Evolutionary conservation across 2,329 filamentous ascomycete species (phyloP), one percentile per base, ranked within the genome.

Genomic region (Drechmeria coniospora): DNA sequence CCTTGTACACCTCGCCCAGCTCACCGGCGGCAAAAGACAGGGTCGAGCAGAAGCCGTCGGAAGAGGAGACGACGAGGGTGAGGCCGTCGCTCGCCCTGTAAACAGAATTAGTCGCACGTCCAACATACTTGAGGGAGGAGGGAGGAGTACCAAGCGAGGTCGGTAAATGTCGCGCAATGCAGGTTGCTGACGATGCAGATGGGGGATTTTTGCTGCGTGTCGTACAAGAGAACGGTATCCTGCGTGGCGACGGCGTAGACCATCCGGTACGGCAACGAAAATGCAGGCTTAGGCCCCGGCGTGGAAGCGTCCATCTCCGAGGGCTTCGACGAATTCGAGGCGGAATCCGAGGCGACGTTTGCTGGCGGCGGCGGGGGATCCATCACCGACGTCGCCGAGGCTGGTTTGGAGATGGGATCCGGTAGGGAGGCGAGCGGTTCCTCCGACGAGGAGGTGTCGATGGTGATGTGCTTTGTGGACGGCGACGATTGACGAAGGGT

Each of bases 161-260:
- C 90, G 1, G 90, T 98, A 47, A 98, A 98, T 0, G 90, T 95
- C 4, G 90, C 86, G 51, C 87, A 93, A 52, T 98, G 90, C 38
- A 98, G 57, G 46, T 98, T 98, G 66, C 84, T 95, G 26, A 98
- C 87, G 21, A 95, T 68, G 48, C 84, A 93, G 20, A 98, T 62
- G 3, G 90, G 90, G 6, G 83, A 92, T 44, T 86, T 79, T 48
- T 98, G 90, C 47, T 98, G 90, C 0, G 90, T 98, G 53, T 98
- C 90, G 47, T 98, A 98, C 14, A 98, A 66, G 23, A 94, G 62
- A 4, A 98, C 81, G 0, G 90, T 81, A 54, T 98, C 90, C 48
- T 95, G 87, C 0, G 90, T 98, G 6, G 90, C 92, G 21, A 98
- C 87, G 4, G 87, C 90, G 54, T 95, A 98, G 0, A 98, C 69